Base-by-base conservation (phyloP, 2,329 filamentous ascomycete genomes). In the Phialemoniopsis sp. region DNA sequence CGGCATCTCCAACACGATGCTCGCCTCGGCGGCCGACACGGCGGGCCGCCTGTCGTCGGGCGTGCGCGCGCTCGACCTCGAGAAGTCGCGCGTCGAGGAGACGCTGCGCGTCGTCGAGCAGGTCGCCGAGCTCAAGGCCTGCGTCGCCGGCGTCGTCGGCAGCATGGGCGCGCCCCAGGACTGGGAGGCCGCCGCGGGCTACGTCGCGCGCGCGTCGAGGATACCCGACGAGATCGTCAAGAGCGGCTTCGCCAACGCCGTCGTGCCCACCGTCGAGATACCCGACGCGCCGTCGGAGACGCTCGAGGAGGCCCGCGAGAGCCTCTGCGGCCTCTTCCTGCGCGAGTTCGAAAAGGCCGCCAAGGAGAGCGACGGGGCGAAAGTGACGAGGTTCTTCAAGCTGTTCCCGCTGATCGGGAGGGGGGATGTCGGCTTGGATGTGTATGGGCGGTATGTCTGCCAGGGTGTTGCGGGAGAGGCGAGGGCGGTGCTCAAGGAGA, bases 111-210 rank as follows among this genome's bases (percentile, higher is more conserved):
- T 97, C 4, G 93, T 97, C 10, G 91, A 97, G 63, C 90, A 96
- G 66, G 91, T 98, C 13, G 87, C 88, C 5, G 93, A 98, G 71
- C 82, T 98, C 48, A 97, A 97, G 66, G 87, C 93, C 8, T 98
- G 93, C 59, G 88, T 97, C 29, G 80, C 96, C 44, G 93, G 93
- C 32, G 90, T 97, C 10, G 83, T 91, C 18, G 93, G 90, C 14
- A 94, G 87, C 43, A 98, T 98, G 93, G 93, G 91, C 28, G 91
- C 90, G 5, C 89, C 93, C 32, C 93, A 98, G 63, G 93, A 98
- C 67, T 98, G 93, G 93, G 93, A 98, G 63, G 93, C 89, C 4
- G 93, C 93, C 4, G 93, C 93, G 3, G 86, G 78, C 34, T 97
- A 97, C 61, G 76, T 98, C 42, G 80, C 86, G 46, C 80, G 91